Evolutionary conservation across 2,329 filamentous ascomycete genomes (phyloP).

Genomic region (Meredithiella fracta): DNA sequence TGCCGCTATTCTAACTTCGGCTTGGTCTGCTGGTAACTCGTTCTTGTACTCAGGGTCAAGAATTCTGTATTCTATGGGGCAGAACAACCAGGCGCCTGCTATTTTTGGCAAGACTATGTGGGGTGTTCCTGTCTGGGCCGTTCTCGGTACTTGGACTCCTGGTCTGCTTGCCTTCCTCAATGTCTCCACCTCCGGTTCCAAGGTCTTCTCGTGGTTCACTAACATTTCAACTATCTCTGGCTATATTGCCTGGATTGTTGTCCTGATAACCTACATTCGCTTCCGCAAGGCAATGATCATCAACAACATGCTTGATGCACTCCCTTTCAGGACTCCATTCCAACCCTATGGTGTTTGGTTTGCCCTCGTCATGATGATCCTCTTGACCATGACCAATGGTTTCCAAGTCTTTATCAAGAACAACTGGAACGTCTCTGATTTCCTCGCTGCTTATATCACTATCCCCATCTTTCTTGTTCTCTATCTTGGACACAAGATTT

Average conservation of each 20-base stretch:
- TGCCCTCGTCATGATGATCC: slow-evolving; percentile 37
- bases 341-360: slow-evolving; percentile 50
- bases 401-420: slow-evolving; percentile 57
- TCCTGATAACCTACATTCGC: slow-evolving; percentile 41
- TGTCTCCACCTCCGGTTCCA: slow-evolving; percentile 41
- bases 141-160: slow-evolving; percentile 39
- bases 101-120: slow-evolving; percentile 43
- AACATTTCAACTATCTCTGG: slow-evolving; percentile 50
- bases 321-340: slow-evolving; percentile 35
- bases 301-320: slow-evolving; percentile 32
- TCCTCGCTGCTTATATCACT: slow-evolving; percentile 49
- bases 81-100: slow-evolving; percentile 47
- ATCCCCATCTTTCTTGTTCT: slow-evolving; percentile 43
- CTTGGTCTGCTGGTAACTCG: slow-evolving; percentile 44
- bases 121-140: slow-evolving; percentile 42
- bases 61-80: slow-evolving; percentile 51
- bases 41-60: slow-evolving; percentile 52
- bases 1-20: slow-evolving; percentile 48
- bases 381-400: slow-evolving; percentile 58
- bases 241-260: slow-evolving; percentile 43
- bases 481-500: slow-evolving; percentile 44
- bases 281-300: slow-evolving; percentile 39
- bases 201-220: slow-evolving; percentile 55
- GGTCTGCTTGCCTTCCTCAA: slow-evolving; percentile 56
- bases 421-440: slow-evolving; percentile 45